Evolutionary conservation across 2,329 filamentous ascomycete species (phyloP), one percentile per base, ranked within the genome.

Genomic region (Knufia petricola): DNA sequence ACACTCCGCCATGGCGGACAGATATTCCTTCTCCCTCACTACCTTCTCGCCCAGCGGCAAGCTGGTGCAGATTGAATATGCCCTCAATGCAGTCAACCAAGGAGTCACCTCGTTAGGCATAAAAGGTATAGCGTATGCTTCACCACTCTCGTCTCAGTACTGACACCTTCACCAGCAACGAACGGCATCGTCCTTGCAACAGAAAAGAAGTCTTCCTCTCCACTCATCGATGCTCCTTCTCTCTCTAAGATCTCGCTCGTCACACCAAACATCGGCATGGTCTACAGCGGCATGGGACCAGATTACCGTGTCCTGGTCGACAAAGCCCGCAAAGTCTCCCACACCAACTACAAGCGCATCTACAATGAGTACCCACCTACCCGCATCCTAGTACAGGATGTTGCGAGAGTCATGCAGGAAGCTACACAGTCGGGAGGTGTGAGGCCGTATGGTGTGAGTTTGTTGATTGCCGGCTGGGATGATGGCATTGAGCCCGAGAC

Each of bases 311-410:
- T 98, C 50, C 79, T 98, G 48, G 92, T 96, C 60, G 92, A 98
- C 76, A 90, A 89, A 70, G 92, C 92, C 60, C 88, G 92, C 65
- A 98, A 96, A 72, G 92, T 95, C 59, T 95, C 89, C 49, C 92
- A 98, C 73, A 94, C 92, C 41, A 85, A 83, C 68, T 98, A 98
- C 82, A 98, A 98, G 81, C 87, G 92, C 69, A 89, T 98, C 74
- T 98, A 98, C 77, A 98, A 98, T 73, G 92, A 98, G 74, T 98
- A 98, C 74, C 92, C 92, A n/a, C 92, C 92, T 4, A 98, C 92
- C 50, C 83, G 92, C 68, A 98, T 98, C 84, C 79, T 98, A 72
- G 92, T 98, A 50, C 92, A 98, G 71, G 92, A 98, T 63, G 89
- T 98, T 50, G 92, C 92, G 52, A 81, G 88, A 56, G 90, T 96